Conservation (phyloP, 1,284 basidiomycete species). For the Inonotus hispidus region DNA sequence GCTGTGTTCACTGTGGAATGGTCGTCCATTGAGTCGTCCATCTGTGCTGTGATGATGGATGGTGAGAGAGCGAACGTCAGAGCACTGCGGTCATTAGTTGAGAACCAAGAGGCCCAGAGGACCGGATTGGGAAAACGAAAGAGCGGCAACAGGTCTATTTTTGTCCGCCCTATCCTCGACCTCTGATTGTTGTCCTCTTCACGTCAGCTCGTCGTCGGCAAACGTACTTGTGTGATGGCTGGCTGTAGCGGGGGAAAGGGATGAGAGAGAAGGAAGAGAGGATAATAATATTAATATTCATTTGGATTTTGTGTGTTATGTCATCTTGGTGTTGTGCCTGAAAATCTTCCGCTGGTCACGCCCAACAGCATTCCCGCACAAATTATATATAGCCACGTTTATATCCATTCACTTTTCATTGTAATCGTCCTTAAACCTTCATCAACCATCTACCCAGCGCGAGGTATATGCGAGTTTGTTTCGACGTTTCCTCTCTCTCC, state of each 20-base stretch:
- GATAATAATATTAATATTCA: neutral
- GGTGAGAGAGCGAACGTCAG: neutral
- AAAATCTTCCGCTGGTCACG: neutral
- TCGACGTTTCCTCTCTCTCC: neutral
- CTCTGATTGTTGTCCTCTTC: neutral
- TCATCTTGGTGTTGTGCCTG: neutral
- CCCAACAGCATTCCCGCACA: too few species aligned
- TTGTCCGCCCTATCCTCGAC: neutral
- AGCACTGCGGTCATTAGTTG: neutral
- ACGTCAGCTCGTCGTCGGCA: neutral
- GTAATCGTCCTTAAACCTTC: neutral
- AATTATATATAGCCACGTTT: neutral
- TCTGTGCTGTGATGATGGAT: neutral
- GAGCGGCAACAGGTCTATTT: neutral
- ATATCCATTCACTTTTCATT: neutral
- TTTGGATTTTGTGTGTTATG: too few species aligned
- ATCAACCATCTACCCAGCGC: neutral
- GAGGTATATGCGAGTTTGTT: neutral
- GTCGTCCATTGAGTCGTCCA: neutral
- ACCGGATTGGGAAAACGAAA: neutral
- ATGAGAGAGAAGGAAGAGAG: neutral
- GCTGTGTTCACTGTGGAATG: neutral
- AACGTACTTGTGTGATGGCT: neutral
- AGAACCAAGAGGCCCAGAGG: neutral
- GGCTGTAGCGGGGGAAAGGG: neutral